Evolutionary conservation across 78 protist species (phyloP), one percentile per base, ranked within the genome.

Genomic region (Goniomonas avonlea): DNA sequence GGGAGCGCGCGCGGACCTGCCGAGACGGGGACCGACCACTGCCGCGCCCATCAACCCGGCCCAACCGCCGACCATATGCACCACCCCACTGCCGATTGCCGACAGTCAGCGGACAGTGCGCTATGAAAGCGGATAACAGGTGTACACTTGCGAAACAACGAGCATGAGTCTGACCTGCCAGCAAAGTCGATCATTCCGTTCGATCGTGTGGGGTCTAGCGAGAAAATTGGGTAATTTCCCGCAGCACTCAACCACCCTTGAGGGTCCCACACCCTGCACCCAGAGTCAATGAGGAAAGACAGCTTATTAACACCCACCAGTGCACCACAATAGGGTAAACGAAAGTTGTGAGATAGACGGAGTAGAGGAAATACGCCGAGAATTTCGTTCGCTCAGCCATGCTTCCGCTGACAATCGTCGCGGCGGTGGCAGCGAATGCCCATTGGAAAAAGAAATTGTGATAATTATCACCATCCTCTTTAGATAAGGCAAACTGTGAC

Each of bases 321-420:
- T 85, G 85, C 17, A 80, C 83, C 31, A 80, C 76, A 21, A 85
- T 69, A 20, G 92, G 92, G 82, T 89, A 89, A 73, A 89, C 45
- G 79, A 63, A 63, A 18, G 45, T 37, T 20, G 50, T 35, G 11
- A 63, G 1, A 27, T 74, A 32, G 73, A 53, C 61, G 23, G 86
- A 58, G 73, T 76, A 32, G 77, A 81, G 32, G 53, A 43, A 0
- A 82, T 88, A 91, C 23, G 84, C 86, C 2, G 29, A 66, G 31
- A 88, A 41, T 43, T 82, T 73, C 18, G 79, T 65, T 27, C 92
- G 77, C 81, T 89, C 95, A 35, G 90, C 89, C 21, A 63, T 27
- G 43, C 47, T 18, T 1, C 71, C 71, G 25, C 47, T 43, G 18
- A 63, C 71, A 27, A 63, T 63, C 47, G 71, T 63, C 47, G 71